Evolutionary conservation across 2,329 filamentous ascomycete genomes (phyloP), one percentile per base, ranked within the genome.

Genomic region (Metarhizium guizhouense): DNA sequence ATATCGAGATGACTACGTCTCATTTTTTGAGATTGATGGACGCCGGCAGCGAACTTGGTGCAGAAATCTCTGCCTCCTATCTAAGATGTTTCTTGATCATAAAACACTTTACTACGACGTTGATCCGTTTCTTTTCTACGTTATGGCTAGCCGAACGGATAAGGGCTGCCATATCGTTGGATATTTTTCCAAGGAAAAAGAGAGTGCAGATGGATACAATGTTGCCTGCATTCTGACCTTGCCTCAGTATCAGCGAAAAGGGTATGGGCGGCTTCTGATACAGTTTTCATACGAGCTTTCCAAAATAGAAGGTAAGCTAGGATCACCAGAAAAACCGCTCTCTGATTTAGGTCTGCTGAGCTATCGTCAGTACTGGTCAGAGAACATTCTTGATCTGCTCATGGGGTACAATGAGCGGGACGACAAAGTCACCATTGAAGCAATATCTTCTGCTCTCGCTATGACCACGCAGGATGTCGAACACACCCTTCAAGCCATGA

Each of bases 51-150:
- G 93, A 4, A 96, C 93, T 1, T 99, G 94, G 85, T 99, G 94
- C 66, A 88, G 95, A 53, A 99, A 99, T 63, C 80, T 99, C 5
- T 99, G 94, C 70, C 77, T 99, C 10, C 77, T 99, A 16, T 94
- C 88, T 25, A 99, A 99, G 67, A 89, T 97, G 74, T 99, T 99
- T 68, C 80, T 99, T 42, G 94, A 95, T 62, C 95, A 96, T 70
- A 99, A 99, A 72, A 97, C 94, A 5, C 83, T 99, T 7, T 99
- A 96, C 76, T 99, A 99, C 74, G 94, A 99, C 64, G 94, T 99
- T n/a, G 94, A 99, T 61, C 94, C 94, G 0, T 99, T 99, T 68
- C 75, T 99, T 40, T 99, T 99, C 76, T 99, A 99, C 72, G 93
- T 96, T 70, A 96, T 99, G 93, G 90, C 90, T 30, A 87, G 86